Evolutionary conservation across 2,329 filamentous ascomycete species (phyloP).

Genomic region (Xylariaceae sp.): DNA sequence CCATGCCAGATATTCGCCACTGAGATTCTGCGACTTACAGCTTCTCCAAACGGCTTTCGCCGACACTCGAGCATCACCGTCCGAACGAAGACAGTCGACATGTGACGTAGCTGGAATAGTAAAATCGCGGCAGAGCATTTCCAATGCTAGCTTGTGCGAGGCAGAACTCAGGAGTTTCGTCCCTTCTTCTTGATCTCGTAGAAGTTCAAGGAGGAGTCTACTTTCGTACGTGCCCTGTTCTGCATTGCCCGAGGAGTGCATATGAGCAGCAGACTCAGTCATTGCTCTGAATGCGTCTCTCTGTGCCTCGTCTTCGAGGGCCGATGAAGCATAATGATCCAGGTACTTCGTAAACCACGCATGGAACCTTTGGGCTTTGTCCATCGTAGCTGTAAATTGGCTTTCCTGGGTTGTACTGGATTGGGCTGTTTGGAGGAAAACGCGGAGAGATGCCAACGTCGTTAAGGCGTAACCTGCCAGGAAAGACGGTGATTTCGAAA

Average conservation of each 20-base stretch:
- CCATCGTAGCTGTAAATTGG: constrained; percentile 72
- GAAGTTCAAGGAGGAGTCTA: constrained; percentile 69
- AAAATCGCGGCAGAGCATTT: constrained; percentile 72
- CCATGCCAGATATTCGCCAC: constrained; percentile 73
- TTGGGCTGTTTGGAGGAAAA: constrained; percentile 69
- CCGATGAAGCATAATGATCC: constrained; percentile 51
- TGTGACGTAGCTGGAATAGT: constrained; percentile 50
- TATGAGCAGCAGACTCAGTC: constrained; percentile 60
- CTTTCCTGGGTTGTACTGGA: constrained; percentile 79
- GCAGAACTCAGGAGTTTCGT: constrained; percentile 63
- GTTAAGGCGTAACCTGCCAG: constrained; percentile 75
- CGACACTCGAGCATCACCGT: constrained; percentile 57
- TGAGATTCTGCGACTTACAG: constrained; percentile 58
- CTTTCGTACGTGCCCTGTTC: constrained; percentile 69
- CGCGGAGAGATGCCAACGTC: constrained; percentile 69
- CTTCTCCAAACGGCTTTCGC: constrained; percentile 71
- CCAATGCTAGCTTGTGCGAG: constrained; percentile 65
- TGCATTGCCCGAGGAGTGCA: constrained; percentile 64
- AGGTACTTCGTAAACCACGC: constrained; percentile 72
- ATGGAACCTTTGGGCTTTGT: constrained; percentile 70
- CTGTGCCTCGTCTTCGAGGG: constrained; percentile 45
- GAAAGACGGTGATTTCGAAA: constrained; percentile 65
- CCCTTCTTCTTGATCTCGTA: constrained; percentile 63
- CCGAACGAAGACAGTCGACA: constrained; percentile 64
- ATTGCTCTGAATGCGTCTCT: constrained; percentile 60